Evolutionary conservation across 106 monocot genomes (phyloP), one percentile per base, ranked within the genome.

Genomic region (Dendrobium huoshanense): DNA sequence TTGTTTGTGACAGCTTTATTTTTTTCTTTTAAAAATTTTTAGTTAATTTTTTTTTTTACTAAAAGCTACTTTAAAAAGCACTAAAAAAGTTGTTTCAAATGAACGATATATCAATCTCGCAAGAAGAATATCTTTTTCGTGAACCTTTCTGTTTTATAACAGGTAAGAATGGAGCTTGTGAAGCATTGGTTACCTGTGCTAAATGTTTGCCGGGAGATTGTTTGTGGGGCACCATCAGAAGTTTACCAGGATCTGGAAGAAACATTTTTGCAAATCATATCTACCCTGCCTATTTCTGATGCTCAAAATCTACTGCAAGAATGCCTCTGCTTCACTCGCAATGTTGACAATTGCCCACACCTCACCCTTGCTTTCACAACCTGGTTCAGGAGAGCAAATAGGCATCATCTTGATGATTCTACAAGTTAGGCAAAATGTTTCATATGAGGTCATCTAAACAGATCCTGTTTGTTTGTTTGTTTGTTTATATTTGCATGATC

Each of bases 111-210:
- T n/a, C n/a, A n/a, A n/a, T n/a, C n/a, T n/a, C n/a, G 49, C 49
- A 2, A 41, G 19, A 73, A 29, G 27, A 68, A 13, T 17, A 16
- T 72, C 15, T 13, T 7, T 20, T 10, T 42, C 44, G 4, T 76
- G 22, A 76, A 24, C 2, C 24, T 79, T 55, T 76, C 31, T 79
- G 19, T 41, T 78, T 29, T 24, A 1, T 75, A 47, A 59, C 91
- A 98, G 97, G 89, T 92, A 77, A 91, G 97, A 83, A 84, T 84
- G 89, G 91, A 88, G 67, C 84, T 98, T 72, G 97, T 98, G 27
- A 89, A 82, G 76, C 84, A 87, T 42, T 98, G 97, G 97, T 90
- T 98, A 27, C 94, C 97, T 18, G 94, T 98, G 78, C 85, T 98
- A 76, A 94, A 94, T 78, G 89, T 89, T 41, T 94, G 92, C 79